Conservation (phyloP, 345 rosid species). For the Capsella bursapastoris region DNA sequence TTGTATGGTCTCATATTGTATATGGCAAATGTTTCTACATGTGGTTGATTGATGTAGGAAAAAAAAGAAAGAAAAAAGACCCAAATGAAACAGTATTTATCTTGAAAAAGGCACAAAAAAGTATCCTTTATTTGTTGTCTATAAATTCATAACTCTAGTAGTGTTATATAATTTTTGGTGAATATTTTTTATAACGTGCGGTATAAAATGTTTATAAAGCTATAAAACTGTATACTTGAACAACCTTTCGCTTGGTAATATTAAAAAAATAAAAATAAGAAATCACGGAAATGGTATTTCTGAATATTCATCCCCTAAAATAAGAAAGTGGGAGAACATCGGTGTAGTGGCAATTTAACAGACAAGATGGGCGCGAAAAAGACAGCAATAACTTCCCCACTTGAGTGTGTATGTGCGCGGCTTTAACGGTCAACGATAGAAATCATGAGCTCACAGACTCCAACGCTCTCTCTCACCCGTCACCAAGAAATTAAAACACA, state of each 20-base stretch:
- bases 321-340: slow-evolving; percentile 11
- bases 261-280: too few relatives aligned
- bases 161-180: background rate
- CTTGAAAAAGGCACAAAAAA: background rate
- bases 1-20: slow-evolving; percentile 41
- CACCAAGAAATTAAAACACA: slow-evolving; percentile 30
- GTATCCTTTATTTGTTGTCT: slow-evolving; percentile 14
- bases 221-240: too few relatives aligned
- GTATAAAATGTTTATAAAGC: too few relatives aligned
- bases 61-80: background rate
- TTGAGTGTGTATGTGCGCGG: background rate
- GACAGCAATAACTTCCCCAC: slow-evolving; percentile 44
- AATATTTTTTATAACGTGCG: too few relatives aligned
- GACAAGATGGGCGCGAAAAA: slow-evolving; percentile 41
- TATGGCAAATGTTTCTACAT: slow-evolving; percentile 40
- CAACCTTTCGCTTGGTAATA: too few relatives aligned
- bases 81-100: slow-evolving; percentile 20
- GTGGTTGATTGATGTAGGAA: slow-evolving; percentile 35
- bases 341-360: slow-evolving; percentile 25
- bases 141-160: background rate
- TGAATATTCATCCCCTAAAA: too few relatives aligned
- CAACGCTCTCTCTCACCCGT: slow-evolving; percentile 36
- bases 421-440: slow-evolving; percentile 47
- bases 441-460: slow-evolving; percentile 40
- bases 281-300: too few relatives aligned